These are phyloP conservation scores for Prunus campanulata DNA, from an alignment of 306 rosid species.

Conservation along the genomic window DNA sequence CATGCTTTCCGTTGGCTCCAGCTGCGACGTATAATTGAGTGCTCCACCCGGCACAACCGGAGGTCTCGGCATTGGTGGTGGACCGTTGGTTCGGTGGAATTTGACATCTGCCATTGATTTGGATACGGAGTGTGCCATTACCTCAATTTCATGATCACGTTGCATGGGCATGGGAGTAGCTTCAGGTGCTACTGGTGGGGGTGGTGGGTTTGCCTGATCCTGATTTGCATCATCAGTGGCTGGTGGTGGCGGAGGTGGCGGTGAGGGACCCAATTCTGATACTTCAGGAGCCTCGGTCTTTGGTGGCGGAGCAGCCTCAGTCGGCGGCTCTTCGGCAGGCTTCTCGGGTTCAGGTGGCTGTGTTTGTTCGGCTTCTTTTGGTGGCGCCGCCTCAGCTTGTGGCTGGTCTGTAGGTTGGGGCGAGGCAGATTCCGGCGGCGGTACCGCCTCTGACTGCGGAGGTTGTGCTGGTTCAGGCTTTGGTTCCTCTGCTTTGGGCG, in stretches of 20 bases:
- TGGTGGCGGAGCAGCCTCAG: background rate
- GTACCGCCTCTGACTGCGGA: background rate
- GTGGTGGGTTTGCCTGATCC: background rate
- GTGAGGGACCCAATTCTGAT: background rate
- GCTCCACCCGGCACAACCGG: background rate
- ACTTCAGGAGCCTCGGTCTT: background rate
- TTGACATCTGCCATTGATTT: slow-evolving; percentile 39
- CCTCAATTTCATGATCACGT: slow-evolving; percentile 5
- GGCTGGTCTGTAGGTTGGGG: background rate
- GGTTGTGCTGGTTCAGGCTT: slow-evolving; percentile 10
- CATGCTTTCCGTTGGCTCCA: slow-evolving; percentile 38
- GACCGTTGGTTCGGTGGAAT: slow-evolving; percentile 38
- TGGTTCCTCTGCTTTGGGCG: slow-evolving; percentile 15
- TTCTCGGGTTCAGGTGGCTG: background rate
- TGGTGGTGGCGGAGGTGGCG: background rate
- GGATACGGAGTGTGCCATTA: slow-evolving; percentile 23
- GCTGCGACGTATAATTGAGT: slow-evolving; percentile 15
- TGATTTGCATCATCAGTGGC: background rate
- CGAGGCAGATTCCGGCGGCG: background rate
- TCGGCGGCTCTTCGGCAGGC: background rate
- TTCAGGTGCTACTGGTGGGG: slow-evolving; percentile 2
- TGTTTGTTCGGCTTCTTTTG: slow-evolving; percentile 2
- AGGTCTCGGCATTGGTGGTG: slow-evolving; percentile 43
- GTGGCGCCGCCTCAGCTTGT: background rate
- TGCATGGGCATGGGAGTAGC: background rate